Conservation (phyloP, 2,329 filamentous ascomycete species). For the Penicillium oxalicum region DNA sequence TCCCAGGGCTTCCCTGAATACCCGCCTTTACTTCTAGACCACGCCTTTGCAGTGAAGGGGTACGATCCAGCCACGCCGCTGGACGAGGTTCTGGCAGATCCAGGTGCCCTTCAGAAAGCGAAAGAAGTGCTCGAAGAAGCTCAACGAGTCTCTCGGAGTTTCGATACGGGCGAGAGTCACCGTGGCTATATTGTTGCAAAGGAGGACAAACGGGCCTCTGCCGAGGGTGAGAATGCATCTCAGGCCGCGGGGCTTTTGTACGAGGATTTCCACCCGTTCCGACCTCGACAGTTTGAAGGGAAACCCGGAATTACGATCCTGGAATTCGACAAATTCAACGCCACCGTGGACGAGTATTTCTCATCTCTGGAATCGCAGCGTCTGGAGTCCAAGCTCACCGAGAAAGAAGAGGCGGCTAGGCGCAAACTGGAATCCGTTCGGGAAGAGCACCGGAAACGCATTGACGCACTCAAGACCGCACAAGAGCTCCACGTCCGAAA, state of each 20-base stretch:
- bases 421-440: conserved; percentile 79
- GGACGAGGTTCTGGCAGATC: conserved; percentile 63
- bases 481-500: conserved; percentile 82
- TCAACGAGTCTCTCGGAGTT: conserved; percentile 60
- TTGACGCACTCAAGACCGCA: conserved; percentile 74
- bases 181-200: conserved; percentile 88
- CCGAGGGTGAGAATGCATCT: conserved; percentile 32
- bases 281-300: conserved; percentile 69
- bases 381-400: conserved; percentile 72
- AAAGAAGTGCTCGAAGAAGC: conserved; percentile 65
- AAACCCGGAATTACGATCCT: conserved; percentile 63
- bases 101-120: conserved; percentile 59
- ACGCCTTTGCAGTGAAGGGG: conserved; percentile 63
- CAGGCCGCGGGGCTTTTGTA: conserved; percentile 57
- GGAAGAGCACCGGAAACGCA: conserved; percentile 74
- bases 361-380: conserved; percentile 94
- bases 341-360: conserved; percentile 93
- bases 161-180: conserved; percentile 59
- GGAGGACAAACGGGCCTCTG: conserved; percentile 36
- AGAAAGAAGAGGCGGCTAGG: conserved; percentile 74
- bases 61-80: conserved; percentile 66
- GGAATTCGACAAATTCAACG: conserved; percentile 79
- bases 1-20: conserved; percentile 82
- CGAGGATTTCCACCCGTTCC: conserved; percentile 92
- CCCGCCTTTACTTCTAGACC: conserved; percentile 80